phyloP scores from a whole-genome alignment of 345 rosid species.

The Brassica nigra region DNA sequence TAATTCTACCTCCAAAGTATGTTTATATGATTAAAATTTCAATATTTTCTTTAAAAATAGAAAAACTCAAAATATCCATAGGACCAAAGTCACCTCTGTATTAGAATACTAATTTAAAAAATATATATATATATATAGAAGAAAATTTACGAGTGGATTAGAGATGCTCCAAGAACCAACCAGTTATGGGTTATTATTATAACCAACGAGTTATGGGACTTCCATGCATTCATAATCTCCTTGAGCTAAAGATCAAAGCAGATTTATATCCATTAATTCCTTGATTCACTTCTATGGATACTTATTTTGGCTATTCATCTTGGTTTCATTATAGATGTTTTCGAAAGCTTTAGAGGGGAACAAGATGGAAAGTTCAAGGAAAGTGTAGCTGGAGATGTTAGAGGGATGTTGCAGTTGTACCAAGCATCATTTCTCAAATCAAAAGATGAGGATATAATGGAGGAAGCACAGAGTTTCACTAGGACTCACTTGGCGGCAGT shows the following conservation, averaged over 20 bases:
- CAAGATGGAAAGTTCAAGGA: not conserved
- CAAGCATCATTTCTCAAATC: not conserved
- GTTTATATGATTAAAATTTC: too few relatives aligned
- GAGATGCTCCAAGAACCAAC: too few relatives aligned
- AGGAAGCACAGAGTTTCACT: not conserved
- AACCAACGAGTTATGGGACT: not conserved
- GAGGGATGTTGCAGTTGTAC: conserved; percentile 1
- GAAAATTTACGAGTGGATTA: too few relatives aligned
- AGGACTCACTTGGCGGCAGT: not conserved
- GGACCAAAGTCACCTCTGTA: too few relatives aligned
- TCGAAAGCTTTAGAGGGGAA: not conserved
- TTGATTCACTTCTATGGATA: not conserved
- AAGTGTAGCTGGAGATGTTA: not conserved
- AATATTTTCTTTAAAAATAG: too few relatives aligned
- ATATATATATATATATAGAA: too few relatives aligned
- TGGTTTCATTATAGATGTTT: not conserved
- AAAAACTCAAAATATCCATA: too few relatives aligned
- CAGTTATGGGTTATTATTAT: too few relatives aligned
- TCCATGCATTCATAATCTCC: not conserved
- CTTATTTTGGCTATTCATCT: not conserved
- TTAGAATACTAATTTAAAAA: too few relatives aligned
- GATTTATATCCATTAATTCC: not conserved
- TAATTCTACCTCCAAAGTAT: too few relatives aligned
- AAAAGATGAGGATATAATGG: not conserved
- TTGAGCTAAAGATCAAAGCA: not conserved